phyloP scores from a whole-genome alignment of 345 rosid species.

The Firmiana major region DNA sequence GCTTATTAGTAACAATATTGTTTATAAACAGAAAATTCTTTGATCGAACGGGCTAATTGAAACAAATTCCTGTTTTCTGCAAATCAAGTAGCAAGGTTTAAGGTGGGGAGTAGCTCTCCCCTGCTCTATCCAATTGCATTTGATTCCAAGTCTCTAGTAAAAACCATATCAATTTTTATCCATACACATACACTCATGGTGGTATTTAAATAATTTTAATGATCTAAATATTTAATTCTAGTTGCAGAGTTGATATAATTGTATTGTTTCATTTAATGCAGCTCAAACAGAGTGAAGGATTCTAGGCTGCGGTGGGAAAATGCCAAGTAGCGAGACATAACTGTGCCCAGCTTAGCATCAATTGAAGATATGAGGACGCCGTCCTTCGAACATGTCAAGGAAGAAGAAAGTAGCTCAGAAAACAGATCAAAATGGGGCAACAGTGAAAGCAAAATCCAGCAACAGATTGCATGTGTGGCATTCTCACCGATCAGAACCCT shows the following conservation, averaged over 20 bases:
- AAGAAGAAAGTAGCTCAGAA: slow-evolving; percentile 28
- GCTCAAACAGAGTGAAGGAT: slow-evolving; percentile 42
- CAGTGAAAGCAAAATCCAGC: slow-evolving; percentile 34
- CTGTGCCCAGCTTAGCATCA: slow-evolving; percentile 65
- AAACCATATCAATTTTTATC: not conserved
- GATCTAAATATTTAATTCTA: not conserved
- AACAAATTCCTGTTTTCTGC: too few species aligned
- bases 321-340: slow-evolving; percentile 38
- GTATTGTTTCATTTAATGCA: slow-evolving; percentile 30
- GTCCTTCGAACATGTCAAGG: slow-evolving; percentile 15
- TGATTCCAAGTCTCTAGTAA: not conserved
- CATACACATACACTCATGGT: not conserved
- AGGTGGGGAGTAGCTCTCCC: too few species aligned
- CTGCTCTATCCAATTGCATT: not conserved
- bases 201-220: not conserved
- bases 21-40: slow-evolving; percentile 49
- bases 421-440: slow-evolving; percentile 25
- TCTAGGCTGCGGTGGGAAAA: slow-evolving; percentile 58
- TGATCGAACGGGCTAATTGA: slow-evolving; percentile 29
- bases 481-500: slow-evolving; percentile 61
- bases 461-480: slow-evolving; percentile 1
- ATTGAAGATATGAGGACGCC: slow-evolving; percentile 64
- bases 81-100: not conserved
- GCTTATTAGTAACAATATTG: slow-evolving; percentile 8
- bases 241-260: not conserved